Base-by-base conservation (phyloP, 148 eudicot species). In the Limonium bicolor region DNA sequence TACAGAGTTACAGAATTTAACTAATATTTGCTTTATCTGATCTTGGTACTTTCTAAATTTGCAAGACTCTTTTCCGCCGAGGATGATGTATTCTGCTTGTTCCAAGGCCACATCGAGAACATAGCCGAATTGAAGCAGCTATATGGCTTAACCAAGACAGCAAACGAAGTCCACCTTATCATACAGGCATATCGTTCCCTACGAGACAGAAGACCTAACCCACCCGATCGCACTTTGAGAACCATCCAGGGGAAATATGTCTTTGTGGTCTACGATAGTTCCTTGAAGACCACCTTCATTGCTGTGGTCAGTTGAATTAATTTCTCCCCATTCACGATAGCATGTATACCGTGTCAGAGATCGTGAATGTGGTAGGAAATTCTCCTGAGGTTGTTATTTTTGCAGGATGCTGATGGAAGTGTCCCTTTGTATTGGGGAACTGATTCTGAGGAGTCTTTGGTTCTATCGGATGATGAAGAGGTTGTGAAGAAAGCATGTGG, bases 51-150 rank as follows among this genome's bases (percentile, higher is more conserved):
- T n/a, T n/a, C n/a, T n/a, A n/a, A n/a, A n/a, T n/a, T n/a, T n/a
- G n/a, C n/a, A n/a, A 64, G 97, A 56, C 64, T 77, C 59, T 90
- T 90, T 58, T 77, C 82, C 28, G 95, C 72, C 3, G 79, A 75
- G 68, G 97, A 90, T 33, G 93, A 80, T 46, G 73, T 90, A 58
- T 90, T 77, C 75, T 90, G 97, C 74, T 59, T 90, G 65, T 90
- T 90, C 50, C 73, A 90, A 65, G 97, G 97, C 62, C 92, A 90
- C 73, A 76, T 90, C 15, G 92, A 80, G 69, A 90, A 90, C 54
- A 70, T 84, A 43, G 77, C 97, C 22, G 65, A 52, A 33, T 70
- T 90, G 33, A 84, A 90, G 63, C 97, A 80, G 50, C 75, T 72
- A 30, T 90, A 90, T 56, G 97, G 97, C 42, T 52, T 84, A 46